Evolutionary conservation across 345 rosid species (phyloP), one percentile per base, ranked within the genome.

Genomic region (Iberis pinnata): DNA sequence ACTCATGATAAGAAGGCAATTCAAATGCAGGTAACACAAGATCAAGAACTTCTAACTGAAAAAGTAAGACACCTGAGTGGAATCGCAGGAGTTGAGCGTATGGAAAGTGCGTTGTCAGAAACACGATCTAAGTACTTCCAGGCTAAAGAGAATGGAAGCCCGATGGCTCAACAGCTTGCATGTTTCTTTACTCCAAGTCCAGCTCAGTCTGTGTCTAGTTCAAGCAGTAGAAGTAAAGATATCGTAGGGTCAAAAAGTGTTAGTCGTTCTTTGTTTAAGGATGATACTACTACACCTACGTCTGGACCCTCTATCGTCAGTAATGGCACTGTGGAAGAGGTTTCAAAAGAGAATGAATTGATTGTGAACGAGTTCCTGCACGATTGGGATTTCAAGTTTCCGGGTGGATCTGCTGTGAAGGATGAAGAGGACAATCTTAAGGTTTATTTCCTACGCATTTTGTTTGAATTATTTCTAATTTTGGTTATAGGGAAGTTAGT

Each of bases 1-100:
- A 83, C 82, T 57, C 93, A 83, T 78, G 98, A 88, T 73, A 58
- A 81, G 95, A 88, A 80, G 75, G 98, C 98, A 45, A 75, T 92
- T 58, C 93, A 78, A 66, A 75, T 76, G 64, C 96, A 87, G 98
- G 98, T 88, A 20, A 53, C 61, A 24, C 95, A 82, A 56, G 96
- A 88, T 68, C 96, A 82, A 66, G 79, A 75, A 61, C 89, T 90
- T 59, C 55, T 90, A 48, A 78, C 83, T 50, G 96, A 90, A 55
- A 88, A 81, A 71, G 84, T 90, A 40, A 79, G 73, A 4, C 88
- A 78, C 47, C 73, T 88, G 49, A 72, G 88, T 67, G 96, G 98
- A 59, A 76, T 60, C 49, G 83, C 88, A 62, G 96, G 96, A 37
- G 74, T 84, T 39, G 71, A 39, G 64, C 83, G 82, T 8, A 90